Evolutionary conservation across 1,284 basidiomycete genomes (phyloP), one percentile per base, ranked within the genome.

Genomic region (Cerioporus squamosus): DNA sequence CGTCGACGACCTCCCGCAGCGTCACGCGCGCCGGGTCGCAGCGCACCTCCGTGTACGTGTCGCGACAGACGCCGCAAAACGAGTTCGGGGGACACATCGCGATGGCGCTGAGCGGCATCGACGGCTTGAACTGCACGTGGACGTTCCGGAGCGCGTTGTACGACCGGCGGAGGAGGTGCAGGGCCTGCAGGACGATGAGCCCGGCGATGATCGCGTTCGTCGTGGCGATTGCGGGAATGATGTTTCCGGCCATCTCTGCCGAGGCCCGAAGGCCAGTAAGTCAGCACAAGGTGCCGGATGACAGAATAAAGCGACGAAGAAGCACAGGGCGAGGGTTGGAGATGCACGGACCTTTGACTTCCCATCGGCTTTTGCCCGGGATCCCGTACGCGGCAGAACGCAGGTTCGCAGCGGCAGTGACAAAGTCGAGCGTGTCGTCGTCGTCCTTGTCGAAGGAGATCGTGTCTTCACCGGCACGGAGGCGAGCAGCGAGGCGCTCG

Each of bases 221-320:
- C 0, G 97, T 98, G 2, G 97, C 97, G 66, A 99, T 98, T 2
- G 97, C 97, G 1, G 97, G 97, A 62, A 97, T 98, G 72, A 99
- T 99, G 77, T 99, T 99, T 12, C 97, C 97, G 0, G 97, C 97
- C 93, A 98, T 98, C 77, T 98, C 95, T 95, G 70, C n/a, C n/a
- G n/a, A 33, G 45, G 15, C 9, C 12, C 44, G 45, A 22, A 33
- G 45, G 26, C 18, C 10, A 29, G 44, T 12, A 15, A 26, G 42
- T 33, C n/a, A 33, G 55, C 10, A 40, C 29, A 43, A 39, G 15
- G 5, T 18, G 4, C 4, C 20, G n/a, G 10, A 8, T 24, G 18
- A 6, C 15, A 14, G 33, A 6, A 24, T 18, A 15, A 52, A 29
- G 15, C 39, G 45, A 15, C 15, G 31, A 20, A 18, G 43, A 24